Conservation (phyloP, 1,284 basidiomycete genomes). For the Xanthoconium separans region DNA sequence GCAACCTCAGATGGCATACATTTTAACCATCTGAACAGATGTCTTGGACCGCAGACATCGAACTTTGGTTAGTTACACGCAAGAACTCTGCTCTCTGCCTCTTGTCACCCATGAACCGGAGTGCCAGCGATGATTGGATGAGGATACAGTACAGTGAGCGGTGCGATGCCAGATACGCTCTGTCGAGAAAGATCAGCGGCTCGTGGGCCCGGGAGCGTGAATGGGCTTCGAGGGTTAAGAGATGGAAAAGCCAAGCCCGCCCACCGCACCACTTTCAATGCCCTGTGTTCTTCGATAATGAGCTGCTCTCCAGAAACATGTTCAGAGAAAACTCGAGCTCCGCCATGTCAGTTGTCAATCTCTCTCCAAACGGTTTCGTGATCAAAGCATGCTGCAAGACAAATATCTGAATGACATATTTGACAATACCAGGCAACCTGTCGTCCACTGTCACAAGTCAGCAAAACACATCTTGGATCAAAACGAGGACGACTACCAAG, state of each 20-base stretch:
- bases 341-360: constrained; percentile 90
- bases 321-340: constrained; percentile 89
- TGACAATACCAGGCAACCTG: constrained; percentile 70
- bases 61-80: too few species aligned
- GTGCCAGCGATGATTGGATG: constrained; percentile 80
- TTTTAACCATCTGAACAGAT: too few species aligned
- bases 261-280: constrained; percentile 78
- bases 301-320: constrained; percentile 70
- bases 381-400: constrained; percentile 89
- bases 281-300: constrained; percentile 82
- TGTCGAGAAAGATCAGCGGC: constrained; percentile 89
- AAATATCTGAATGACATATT: constrained; percentile 79
- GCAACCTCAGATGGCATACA: too few species aligned
- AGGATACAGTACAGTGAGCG: constrained; percentile 66
- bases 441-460: constrained; percentile 3
- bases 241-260: constrained; percentile 19
- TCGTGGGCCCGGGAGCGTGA: neutral
- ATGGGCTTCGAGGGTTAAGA: neutral
- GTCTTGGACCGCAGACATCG: too few species aligned
- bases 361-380: constrained; percentile 88
- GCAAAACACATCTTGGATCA: neutral
- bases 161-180: constrained; percentile 69
- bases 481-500: constrained; percentile 54
- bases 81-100: constrained; percentile 91
- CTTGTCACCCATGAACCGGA: constrained; percentile 89